Conservation (phyloP, 257 asterid species). For the Galeopsis tetrahit region DNA sequence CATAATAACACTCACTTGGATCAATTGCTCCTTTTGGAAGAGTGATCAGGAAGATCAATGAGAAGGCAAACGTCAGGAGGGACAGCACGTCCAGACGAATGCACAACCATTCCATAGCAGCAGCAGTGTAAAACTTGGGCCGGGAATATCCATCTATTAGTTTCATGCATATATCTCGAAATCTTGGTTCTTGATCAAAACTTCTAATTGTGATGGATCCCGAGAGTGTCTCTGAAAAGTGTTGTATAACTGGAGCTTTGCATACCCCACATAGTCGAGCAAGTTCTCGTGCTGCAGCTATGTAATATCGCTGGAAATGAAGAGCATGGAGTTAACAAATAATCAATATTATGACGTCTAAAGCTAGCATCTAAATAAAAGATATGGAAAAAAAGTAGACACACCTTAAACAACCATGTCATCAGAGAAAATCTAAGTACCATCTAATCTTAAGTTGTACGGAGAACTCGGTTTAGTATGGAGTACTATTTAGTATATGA, state of each 20-base stretch:
- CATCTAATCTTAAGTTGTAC: not conserved
- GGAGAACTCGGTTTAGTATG: too few relatives aligned
- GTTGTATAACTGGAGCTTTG: constrained; percentile 93
- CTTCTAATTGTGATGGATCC: constrained; percentile 88
- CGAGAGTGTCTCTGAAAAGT: constrained; percentile 85
- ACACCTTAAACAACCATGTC: not conserved
- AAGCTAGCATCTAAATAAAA: constrained; percentile 1
- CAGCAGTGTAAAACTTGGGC: constrained; percentile 72
- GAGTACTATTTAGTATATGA: too few relatives aligned
- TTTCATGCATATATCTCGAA: constrained; percentile 68
- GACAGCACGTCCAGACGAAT: constrained; percentile 79
- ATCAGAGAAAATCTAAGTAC: not conserved
- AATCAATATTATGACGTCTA: not conserved
- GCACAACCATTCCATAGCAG: constrained; percentile 97
- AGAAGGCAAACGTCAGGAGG: constrained; percentile 65
- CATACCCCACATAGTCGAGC: constrained; percentile 79
- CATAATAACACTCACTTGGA: constrained; percentile 63
- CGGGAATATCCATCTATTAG: constrained; percentile 81
- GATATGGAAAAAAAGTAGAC: constrained; percentile 16
- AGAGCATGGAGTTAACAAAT: not conserved
- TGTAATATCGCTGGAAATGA: constrained; percentile 69
- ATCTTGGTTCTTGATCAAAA: constrained; percentile 74
- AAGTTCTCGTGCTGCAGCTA: constrained; percentile 85
- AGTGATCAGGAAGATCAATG: constrained; percentile 67
- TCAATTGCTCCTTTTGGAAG: constrained; percentile 80